Evolutionary conservation across 257 asterid species (phyloP).

Genomic region (Gynochthodes officinalis): DNA sequence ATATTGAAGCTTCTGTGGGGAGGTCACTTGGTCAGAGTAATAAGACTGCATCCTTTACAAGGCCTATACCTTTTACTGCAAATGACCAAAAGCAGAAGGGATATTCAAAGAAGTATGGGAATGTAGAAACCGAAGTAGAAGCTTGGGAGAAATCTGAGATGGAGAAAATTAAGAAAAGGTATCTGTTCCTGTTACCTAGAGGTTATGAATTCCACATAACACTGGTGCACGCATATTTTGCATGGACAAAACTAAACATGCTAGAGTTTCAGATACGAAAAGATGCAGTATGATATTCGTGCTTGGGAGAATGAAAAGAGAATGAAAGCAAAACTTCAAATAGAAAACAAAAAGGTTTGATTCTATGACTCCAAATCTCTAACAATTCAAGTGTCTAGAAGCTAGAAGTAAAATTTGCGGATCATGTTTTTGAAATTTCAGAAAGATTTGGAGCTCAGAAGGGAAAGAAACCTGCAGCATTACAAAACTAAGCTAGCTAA

Average conservation of each 20-base stretch:
- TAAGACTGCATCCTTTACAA: slow-evolving; percentile 26
- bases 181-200: not conserved
- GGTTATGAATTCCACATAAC: not conserved
- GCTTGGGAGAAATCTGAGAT: slow-evolving; percentile 64
- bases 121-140: slow-evolving; percentile 39
- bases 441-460: slow-evolving; percentile 46
- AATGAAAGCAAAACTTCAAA: slow-evolving; percentile 34
- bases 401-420: not conserved
- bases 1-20: slow-evolving; percentile 32
- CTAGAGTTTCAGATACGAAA: slow-evolving; percentile 46
- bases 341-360: slow-evolving; percentile 60
- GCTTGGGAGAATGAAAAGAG: slow-evolving; percentile 68
- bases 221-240: not conserved
- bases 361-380: not conserved
- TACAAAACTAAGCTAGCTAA: slow-evolving; percentile 50
- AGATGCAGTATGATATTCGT: slow-evolving; percentile 35
- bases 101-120: slow-evolving; percentile 25
- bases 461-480: slow-evolving; percentile 50
- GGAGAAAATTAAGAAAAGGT: slow-evolving; percentile 58
- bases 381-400: not conserved
- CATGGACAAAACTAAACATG: not conserved
- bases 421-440: slow-evolving; percentile 21
- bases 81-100: slow-evolving; percentile 32
- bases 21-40: slow-evolving; percentile 29
- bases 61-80: slow-evolving; percentile 26